Base-by-base conservation (phyloP, 2,329 filamentous ascomycete genomes). In the Diaporthe humulicola region DNA sequence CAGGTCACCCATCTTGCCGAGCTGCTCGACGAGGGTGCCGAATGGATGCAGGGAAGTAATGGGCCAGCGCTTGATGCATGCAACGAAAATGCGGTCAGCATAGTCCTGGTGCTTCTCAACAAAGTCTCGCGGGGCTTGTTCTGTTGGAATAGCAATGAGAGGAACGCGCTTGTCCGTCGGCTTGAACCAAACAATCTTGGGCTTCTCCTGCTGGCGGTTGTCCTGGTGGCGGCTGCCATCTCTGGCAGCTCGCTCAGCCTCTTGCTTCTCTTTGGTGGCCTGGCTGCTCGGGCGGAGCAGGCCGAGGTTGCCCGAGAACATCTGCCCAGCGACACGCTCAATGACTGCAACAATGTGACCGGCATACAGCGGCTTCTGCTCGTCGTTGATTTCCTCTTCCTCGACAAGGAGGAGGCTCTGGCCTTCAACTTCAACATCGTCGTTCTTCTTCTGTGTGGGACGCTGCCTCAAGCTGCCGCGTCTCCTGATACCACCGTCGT, bases 161-260 rank as follows among this genome's bases (percentile, higher is more conserved):
- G 97, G 97, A 64, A 99, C 97, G 82, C 97, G 95, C 90, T 99
- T 98, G 86, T 99, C 97, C 1, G 97, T 99, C 74, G 97, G 97
- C 89, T 99, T 99, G 88, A 99, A 99, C 97, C 97, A 99, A 56
- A 99, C 97, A 85, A 99, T 99, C 92, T 99, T 99, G 77, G 97
- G 97, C 86, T 98, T 98, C 78, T 99, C 97, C 83, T 97, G 95
- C 77, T 94, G 91, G 71, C 96, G 94, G 78, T 93, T 93, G 76
- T 96, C 94, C 78, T 97, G 93, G 71, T 93, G 90, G 77, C 93
- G 92, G 71, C 87, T 90, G 77, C 96, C 96, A 82, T 98, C 96
- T 79, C 96, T 93, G 79, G 96, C 95, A 78, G 94, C 93, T 77
- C 97, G 93, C 87, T 99, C 97, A 58, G 97, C 97, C 84, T 99